Percentiles rank a stretch among this genome's conserved stretches.
These are phyloP conservation scores for Rubus idaeus DNA, from an alignment of 306 rosid species.

Conservation along the genomic window DNA sequence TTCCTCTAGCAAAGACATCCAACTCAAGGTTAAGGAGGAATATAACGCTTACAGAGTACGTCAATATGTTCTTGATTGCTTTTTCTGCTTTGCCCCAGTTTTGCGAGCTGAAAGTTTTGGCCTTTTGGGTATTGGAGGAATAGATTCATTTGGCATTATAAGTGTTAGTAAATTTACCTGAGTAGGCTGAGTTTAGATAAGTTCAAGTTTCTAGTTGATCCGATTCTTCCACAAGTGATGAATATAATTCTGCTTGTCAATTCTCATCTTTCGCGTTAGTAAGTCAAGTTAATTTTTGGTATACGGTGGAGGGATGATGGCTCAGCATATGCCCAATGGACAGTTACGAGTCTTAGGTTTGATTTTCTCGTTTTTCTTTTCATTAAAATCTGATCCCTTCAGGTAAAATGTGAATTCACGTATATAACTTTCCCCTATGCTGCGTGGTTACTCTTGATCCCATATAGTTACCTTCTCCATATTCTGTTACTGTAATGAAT, in stretches of 20 bases:
- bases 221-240: neutral
- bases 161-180: too few relatives aligned
- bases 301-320: neutral
- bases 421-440: neutral
- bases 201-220: neutral
- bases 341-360: neutral
- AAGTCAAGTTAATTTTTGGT: neutral
- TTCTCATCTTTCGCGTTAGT: neutral
- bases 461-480: neutral
- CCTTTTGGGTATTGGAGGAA: slow-evolving; percentile 1
- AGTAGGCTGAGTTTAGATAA: neutral
- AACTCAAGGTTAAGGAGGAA: slow-evolving; percentile 94
- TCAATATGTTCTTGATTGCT: neutral
- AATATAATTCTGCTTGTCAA: neutral
- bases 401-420: neutral
- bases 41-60: slow-evolving; percentile 88
- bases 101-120: neutral
- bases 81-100: neutral
- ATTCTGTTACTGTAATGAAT: neutral
- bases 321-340: neutral
- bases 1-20: slow-evolving; percentile 81
- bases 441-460: neutral
- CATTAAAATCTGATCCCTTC: neutral
- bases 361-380: neutral
- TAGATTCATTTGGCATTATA: neutral